Percentiles rank a stretch among this genome's conserved stretches.
Evolutionary conservation across 139 green algal species (phyloP).

Genomic region (Chlorella sp.): DNA sequence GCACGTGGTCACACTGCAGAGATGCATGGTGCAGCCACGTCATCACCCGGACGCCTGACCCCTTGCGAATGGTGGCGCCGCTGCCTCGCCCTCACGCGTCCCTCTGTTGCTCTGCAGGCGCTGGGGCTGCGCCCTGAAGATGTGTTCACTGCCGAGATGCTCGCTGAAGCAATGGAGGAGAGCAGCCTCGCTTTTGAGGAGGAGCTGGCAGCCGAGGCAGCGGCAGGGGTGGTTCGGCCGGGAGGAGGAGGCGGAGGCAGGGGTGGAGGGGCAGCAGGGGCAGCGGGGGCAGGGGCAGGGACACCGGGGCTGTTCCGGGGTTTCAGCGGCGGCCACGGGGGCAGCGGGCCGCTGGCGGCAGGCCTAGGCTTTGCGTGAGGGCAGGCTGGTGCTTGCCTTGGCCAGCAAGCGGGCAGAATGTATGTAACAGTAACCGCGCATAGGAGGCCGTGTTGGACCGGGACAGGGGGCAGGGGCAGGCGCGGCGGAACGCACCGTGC

Average conservation of each 20-base stretch:
- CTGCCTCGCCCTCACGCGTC: not conserved
- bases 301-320: too few relatives aligned
- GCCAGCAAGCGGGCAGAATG: too few relatives aligned
- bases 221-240: not conserved
- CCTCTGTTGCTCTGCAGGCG: constrained; percentile 42
- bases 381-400: too few relatives aligned
- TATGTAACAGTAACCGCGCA: too few relatives aligned
- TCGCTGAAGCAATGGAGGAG: constrained; percentile 77
- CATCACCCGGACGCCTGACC: not conserved
- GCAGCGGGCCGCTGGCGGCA: too few relatives aligned
- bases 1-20: constrained; percentile 80
- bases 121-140: constrained; percentile 83
- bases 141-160: constrained; percentile 82
- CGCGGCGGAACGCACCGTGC: too few relatives aligned
- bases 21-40: constrained; percentile 83
- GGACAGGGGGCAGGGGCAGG: too few relatives aligned
- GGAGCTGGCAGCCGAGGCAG: not conserved
- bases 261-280: not conserved
- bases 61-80: not conserved
- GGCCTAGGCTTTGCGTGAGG: too few relatives aligned
- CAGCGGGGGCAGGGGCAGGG: not conserved
- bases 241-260: not conserved
- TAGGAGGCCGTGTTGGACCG: too few relatives aligned
- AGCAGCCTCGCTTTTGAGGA: constrained; percentile 19
- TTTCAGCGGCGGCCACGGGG: not conserved